Evolutionary conservation across 345 rosid species (phyloP), one percentile per base, ranked within the genome.

Genomic region (Dovyalis caffra): DNA sequence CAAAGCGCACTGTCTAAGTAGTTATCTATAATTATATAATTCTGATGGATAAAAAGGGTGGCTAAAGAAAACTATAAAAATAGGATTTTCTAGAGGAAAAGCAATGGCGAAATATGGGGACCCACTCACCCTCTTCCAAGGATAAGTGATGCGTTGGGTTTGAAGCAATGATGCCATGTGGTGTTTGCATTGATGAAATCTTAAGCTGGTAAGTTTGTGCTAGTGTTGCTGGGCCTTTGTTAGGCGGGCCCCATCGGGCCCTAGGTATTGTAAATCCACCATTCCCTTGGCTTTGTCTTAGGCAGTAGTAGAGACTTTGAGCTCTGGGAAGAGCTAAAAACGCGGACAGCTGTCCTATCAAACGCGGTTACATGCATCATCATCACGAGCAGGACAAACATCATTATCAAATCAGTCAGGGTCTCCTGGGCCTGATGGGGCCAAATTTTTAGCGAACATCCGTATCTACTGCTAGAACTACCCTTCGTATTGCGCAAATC

Each of bases 291-390:
- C 21, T 45, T 40, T 11, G 37, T 34, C 37, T 8, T 34, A 6
- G 8, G 38, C 38, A 35, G 38, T 7, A 35, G 38, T 35, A 7
- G 38, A 35, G 38, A 7, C 1, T 35, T 7, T 1, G 38, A 35
- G 53, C n/a, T 5, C 3, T 43, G 8, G 40, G 5, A 18, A 64
- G 21, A 3, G 33, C 10, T 3, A 0, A 64, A 77, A 75, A 70
- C 64, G 82, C 72, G 76, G 84, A 78, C 84, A 80, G 57, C 69
- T 77, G 84, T 80, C 78, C 51, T 1, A 1, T 60, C 29, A 43
- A 49, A 83, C 87, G 79, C 79, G 84, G 77, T 68, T 65, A 6
- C 7, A 38, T 29, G 35, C 83, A 23, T 77, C 79, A 73, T 64
- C 76, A 23, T 77, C 68, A 0, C 28, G 11, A 40, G 12, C 20